Base-by-base conservation (phyloP, 495 filamentous ascomycete species). In the Podospora tetraspora region DNA sequence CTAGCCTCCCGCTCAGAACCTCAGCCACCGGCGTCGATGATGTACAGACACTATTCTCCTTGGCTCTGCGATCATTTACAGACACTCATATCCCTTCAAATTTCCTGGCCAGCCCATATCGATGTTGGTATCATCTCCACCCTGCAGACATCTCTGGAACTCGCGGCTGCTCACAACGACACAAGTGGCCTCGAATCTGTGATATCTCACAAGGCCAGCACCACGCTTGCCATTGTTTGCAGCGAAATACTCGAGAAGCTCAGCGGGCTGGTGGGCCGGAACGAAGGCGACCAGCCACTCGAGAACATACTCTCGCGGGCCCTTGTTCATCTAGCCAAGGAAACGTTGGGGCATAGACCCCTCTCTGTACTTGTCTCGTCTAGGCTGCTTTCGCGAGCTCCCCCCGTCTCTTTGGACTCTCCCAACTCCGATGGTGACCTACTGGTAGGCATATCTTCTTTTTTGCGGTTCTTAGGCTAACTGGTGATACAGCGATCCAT, bases 31-130 rank as follows among this genome's bases (percentile, higher is more conserved):
- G 13, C 66, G 1, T 70, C 71, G 1, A 37, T 72, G 12, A 57
- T 73, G 16, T 73, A 68, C 52, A 37, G 63, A 7, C 69, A 79
- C 56, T 63, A 74, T 57, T 63, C 73, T 8, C 71, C 75, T 7
- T 81, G 79, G 77, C 66, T 81, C 21, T 68, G 80, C 56, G 81
- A 83, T 66, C 69, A 71, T 57, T 68, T 78, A 57, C 68, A 77
- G 56, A 66, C 70, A n/a, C 70, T 81, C 8, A 70, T 73, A 52
- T 62, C 69, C 16, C 66, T 71, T 19, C 72, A 75, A 61, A 66
- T 69, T 8, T 66, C 30, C 22, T 80, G 74, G 75, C 73, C 73
- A 19, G 56, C 62, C 6, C 58, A 74, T 10, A 60, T 77, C 7
- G 75, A 73, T 43, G 68, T 63, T 21, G 61, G 67, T 2, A 25